Conservation (phyloP, 2,329 filamentous ascomycete genomes). For the Ophiostoma novo-ulmi region DNA sequence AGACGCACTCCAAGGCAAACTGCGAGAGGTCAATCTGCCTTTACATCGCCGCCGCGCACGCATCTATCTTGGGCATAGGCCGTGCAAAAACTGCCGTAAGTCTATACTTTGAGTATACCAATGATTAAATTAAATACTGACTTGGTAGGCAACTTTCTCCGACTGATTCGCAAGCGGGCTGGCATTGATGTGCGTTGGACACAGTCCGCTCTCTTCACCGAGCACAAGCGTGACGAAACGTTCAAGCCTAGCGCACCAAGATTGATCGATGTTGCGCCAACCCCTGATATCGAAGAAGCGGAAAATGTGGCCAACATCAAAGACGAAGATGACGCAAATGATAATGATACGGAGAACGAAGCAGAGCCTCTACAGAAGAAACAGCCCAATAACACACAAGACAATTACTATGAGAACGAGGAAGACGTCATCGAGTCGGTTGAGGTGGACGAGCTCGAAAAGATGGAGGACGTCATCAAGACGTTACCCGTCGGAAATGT, state of each 20-base stretch:
- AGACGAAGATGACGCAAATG: conserved; percentile 2
- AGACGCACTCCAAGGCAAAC: conserved; percentile 20
- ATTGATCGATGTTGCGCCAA: background rate
- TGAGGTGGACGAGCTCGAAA: conserved; percentile 9
- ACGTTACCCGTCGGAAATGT: conserved; percentile 15
- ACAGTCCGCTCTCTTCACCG: conserved; percentile 11
- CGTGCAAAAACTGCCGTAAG: conserved; percentile 26
- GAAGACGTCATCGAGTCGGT: background rate
- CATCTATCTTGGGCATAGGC: conserved; percentile 25
- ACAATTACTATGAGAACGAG: background rate
- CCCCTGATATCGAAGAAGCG: background rate
- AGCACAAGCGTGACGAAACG: background rate
- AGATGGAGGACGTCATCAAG: background rate
- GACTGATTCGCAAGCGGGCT: background rate
- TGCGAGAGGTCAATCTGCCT: conserved; percentile 6
- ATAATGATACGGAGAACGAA: conserved; percentile 1
- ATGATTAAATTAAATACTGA: background rate
- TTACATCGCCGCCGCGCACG: conserved; percentile 10
- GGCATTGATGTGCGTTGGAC: conserved; percentile 19
- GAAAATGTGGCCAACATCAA: background rate
- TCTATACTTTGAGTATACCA: background rate
- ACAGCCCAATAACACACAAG: background rate
- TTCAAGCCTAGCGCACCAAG: conserved; percentile 11
- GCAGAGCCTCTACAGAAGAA: background rate
- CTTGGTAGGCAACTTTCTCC: conserved; percentile 21